Evolutionary conservation across 202 grass and related monocot species (phyloP).

Genomic region (Setaria italica): DNA sequence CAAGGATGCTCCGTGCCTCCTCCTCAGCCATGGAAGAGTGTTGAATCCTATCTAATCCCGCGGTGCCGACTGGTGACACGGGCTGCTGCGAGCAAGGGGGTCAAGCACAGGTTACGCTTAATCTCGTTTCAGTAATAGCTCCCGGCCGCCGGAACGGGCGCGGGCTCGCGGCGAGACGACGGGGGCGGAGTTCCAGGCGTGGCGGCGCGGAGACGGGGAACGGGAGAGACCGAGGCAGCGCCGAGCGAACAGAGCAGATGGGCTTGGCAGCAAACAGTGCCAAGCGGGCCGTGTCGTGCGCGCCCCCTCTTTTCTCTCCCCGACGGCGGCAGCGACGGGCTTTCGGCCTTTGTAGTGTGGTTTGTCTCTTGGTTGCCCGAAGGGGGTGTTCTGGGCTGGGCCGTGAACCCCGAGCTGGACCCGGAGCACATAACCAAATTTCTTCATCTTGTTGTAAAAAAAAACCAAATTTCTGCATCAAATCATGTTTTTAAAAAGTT

Average conservation of each 20-base stretch:
- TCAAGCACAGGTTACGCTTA: not conserved
- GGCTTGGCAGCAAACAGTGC: not conserved
- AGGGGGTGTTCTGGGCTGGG: not conserved
- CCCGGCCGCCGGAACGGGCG: not conserved
- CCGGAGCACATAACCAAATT: too few species aligned
- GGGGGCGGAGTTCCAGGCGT: not conserved
- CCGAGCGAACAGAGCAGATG: conserved; percentile 15
- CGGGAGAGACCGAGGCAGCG: not conserved
- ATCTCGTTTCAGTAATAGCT: not conserved
- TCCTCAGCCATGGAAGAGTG: conserved; percentile 23
- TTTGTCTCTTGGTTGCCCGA: not conserved
- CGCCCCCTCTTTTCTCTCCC: too few species aligned
- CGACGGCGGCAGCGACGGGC: too few species aligned
- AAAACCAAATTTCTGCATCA: too few species aligned
- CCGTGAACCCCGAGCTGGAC: too few species aligned
- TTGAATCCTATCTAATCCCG: conserved; percentile 35
- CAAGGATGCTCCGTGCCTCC: conserved; percentile 46
- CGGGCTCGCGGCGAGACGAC: not conserved
- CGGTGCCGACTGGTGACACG: not conserved
- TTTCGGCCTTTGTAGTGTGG: too few species aligned
- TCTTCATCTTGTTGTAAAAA: too few species aligned
- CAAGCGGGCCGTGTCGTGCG: too few species aligned
- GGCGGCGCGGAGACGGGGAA: conserved; percentile 25
- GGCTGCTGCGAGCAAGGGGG: not conserved
- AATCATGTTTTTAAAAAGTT: too few species aligned